These are phyloP conservation scores for Penicillium brasilianum DNA, from an alignment of 2,329 filamentous ascomycete genomes.

Conservation along the genomic window DNA sequence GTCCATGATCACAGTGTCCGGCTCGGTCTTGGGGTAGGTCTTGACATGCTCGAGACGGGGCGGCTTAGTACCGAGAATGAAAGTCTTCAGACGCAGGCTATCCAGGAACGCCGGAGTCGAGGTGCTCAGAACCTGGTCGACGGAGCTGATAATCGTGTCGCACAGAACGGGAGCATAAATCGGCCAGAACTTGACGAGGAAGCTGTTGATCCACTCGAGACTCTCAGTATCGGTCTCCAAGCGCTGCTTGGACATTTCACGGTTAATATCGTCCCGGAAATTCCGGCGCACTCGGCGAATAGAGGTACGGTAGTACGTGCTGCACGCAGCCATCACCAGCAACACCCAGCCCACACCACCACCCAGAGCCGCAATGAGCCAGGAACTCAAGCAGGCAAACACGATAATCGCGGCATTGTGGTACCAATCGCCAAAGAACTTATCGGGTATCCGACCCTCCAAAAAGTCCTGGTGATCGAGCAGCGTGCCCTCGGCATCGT, in stretches of 20 bases:
- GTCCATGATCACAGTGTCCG: slow-evolving; percentile 97
- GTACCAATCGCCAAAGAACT: slow-evolving; percentile 97
- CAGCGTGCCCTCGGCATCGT: slow-evolving; percentile 65
- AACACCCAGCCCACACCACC: slow-evolving; percentile 93
- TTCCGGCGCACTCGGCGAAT: slow-evolving; percentile 91
- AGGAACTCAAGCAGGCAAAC: slow-evolving; percentile 88
- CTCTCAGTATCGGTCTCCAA: slow-evolving; percentile 91
- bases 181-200: slow-evolving; percentile 98
- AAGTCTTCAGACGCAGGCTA: slow-evolving; percentile 89
- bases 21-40: slow-evolving; percentile 93
- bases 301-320: slow-evolving; percentile 96
- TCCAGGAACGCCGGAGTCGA: slow-evolving; percentile 92
- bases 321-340: slow-evolving; percentile 87
- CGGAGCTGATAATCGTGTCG: slow-evolving; percentile 87
- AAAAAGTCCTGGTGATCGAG: slow-evolving; percentile 88
- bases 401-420: slow-evolving; percentile 94
- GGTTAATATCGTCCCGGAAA: slow-evolving; percentile 89
- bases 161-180: slow-evolving; percentile 96
- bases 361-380: slow-evolving; percentile 86
- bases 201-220: slow-evolving; percentile 99
- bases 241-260: slow-evolving; percentile 83
- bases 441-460: slow-evolving; percentile 82
- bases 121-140: slow-evolving; percentile 93
- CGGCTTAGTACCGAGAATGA: slow-evolving; percentile 92
- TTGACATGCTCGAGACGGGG: slow-evolving; percentile 97